Percentiles rank a stretch among this genome's conserved stretches.
phyloP scores from a whole-genome alignment of 2,329 filamentous ascomycete genomes.

The Nigrospora sphaerica region DNA sequence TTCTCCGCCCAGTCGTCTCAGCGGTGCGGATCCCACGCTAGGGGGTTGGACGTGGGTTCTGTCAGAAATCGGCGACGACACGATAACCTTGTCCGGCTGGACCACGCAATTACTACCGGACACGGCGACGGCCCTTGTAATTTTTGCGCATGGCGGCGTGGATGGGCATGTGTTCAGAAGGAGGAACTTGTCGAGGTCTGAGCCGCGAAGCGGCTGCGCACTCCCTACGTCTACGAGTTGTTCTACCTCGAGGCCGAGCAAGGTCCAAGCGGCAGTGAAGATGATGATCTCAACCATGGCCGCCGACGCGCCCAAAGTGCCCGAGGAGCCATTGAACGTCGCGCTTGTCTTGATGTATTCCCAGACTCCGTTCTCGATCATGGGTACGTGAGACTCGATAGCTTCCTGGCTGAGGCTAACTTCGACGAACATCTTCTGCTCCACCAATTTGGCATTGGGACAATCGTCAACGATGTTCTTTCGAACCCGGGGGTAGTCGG shows the following conservation, averaged over 20 bases:
- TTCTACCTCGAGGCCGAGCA: constrained; percentile 68
- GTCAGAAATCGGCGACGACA: constrained; percentile 33
- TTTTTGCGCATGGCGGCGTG: constrained; percentile 66
- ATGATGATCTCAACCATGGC: constrained; percentile 73
- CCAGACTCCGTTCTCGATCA: constrained; percentile 64
- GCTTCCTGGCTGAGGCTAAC: constrained; percentile 60
- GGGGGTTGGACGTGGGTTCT: constrained; percentile 40
- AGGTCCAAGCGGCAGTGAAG: constrained; percentile 69
- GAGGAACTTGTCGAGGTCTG: constrained; percentile 51
- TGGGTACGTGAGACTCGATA: constrained; percentile 57
- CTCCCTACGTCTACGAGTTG: constrained; percentile 35
- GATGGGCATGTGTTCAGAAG: constrained; percentile 60
- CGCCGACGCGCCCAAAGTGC: constrained; percentile 55
- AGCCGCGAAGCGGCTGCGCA: constrained; percentile 50
- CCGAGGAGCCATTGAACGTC: constrained; percentile 51
- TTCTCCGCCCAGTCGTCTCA: neutral
- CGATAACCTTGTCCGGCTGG: constrained; percentile 39
- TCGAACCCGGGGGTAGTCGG: constrained; percentile 55
- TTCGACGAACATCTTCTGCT: constrained; percentile 81
- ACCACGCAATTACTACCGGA: constrained; percentile 49
- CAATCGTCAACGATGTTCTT: constrained; percentile 78
- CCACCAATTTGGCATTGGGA: constrained; percentile 78
- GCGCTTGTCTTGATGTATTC: constrained; percentile 54
- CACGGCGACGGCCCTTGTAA: constrained; percentile 58
- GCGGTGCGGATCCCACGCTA: no score